Base-by-base conservation (phyloP, 805 yeast genomes). In the Candida orba region DNA sequence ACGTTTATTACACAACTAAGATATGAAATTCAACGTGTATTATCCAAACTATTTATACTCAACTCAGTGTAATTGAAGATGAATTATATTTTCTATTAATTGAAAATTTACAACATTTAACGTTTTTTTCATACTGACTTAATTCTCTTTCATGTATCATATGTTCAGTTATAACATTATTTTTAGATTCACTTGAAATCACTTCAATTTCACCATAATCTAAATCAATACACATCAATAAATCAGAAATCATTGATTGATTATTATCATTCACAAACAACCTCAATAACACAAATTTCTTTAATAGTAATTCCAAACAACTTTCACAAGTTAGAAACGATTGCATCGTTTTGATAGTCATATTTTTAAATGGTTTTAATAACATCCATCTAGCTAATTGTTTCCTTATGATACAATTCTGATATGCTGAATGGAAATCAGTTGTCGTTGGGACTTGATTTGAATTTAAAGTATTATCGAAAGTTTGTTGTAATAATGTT, bases 321-420 rank as follows among this genome's bases (percentile, higher is more conserved):
- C 40, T 32, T 12, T 43, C 41, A 42, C 60, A 57, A 1, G 51
- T 48, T 4, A 50, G 14, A 5, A 18, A 42, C 29, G 30, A 32
- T 20, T 47, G 13, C 39, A 48, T 2, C 25, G 32, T 6, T 27
- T 43, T 30, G 14, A 43, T 18, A 34, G 29, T 8, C 18, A 50
- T 23, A 4, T 47, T 47, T 18, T 43, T 36, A 36, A 57, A 57
- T 8, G 58, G 59, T 12, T 44, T 42, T 8, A 57, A 38, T 9
- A 13, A 8, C 36, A 43, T 46, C 60, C 60, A 57, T 39, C 45
- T 49, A 27, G 48, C 37, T 17, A 55, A 17, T 40, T 56, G 57
- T 32, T 37, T 48, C 15, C 46, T 41, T 15, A 46, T 35, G 4
- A 45, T 31, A 20, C 52, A 46, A 20, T 42, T 44, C 13, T 39